Percentiles rank a stretch among this genome's conserved stretches.
phyloP scores from a whole-genome alignment of 352 stramenopile species.

The Blastocystis sp. region DNA sequence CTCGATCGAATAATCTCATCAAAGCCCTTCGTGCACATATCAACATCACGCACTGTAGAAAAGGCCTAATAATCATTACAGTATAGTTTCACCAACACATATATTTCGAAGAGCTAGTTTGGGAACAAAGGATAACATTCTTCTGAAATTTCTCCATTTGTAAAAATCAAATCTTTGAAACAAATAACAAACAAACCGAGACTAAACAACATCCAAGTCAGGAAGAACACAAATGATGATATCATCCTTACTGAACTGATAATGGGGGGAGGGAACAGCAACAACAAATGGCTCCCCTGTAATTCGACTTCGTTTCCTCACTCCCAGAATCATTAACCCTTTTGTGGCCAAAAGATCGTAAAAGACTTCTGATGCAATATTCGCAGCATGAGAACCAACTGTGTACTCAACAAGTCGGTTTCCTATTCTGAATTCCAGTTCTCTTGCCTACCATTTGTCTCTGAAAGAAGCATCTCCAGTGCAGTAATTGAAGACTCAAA shows the following conservation, averaged over 20 bases:
- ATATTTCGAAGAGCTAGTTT: neutral
- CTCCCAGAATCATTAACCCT: conserved; percentile 57
- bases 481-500: conserved; percentile 43
- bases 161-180: no score
- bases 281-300: conserved; percentile 48
- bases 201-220: conserved; percentile 4
- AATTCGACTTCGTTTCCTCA: neutral
- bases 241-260: conserved; percentile 51
- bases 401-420: conserved; percentile 38
- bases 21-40: conserved; percentile 8
- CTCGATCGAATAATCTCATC: conserved; percentile 31
- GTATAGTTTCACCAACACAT: no score
- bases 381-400: neutral
- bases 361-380: conserved; percentile 8
- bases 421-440: neutral
- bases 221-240: conserved; percentile 63
- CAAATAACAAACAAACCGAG: neutral
- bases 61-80: neutral
- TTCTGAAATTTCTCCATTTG: neutral
- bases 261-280: neutral
- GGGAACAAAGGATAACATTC: neutral
- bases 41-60: conserved; percentile 36
- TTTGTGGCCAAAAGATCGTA: conserved; percentile 27
- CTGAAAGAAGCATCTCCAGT: conserved; percentile 31
- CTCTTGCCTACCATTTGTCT: neutral